A percentile compares a stretch with the other conserved stretches of the same genome.
These are phyloP conservation scores for Jamesozyma jinghongensis DNA, from an alignment of 805 yeast species.

Conservation along the genomic window DNA sequence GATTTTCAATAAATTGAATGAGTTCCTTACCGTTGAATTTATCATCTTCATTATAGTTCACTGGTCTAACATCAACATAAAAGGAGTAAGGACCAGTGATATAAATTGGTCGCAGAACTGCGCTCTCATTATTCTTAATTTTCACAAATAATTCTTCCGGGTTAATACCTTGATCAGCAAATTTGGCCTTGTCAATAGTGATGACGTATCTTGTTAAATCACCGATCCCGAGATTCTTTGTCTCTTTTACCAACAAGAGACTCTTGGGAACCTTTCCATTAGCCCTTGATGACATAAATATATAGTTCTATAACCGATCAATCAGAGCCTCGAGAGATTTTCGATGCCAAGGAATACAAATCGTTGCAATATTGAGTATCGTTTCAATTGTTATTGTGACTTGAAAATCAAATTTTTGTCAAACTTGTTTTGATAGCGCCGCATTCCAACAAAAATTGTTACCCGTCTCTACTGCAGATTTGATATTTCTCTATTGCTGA, in stretches of 20 bases:
- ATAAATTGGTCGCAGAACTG: constrained; percentile 72
- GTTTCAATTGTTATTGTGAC: no score
- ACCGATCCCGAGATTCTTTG: constrained; percentile 21
- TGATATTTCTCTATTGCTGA: no score
- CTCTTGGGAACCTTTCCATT: background rate
- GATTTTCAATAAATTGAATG: constrained; percentile 39
- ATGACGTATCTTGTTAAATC: constrained; percentile 23
- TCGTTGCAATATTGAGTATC: no score
- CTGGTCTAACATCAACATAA: constrained; percentile 72
- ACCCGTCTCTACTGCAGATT: no score
- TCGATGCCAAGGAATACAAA: no score
- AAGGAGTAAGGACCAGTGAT: constrained; percentile 83
- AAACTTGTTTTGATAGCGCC: background rate
- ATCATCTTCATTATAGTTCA: constrained; percentile 47
- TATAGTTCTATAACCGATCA: no score
- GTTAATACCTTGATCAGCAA: constrained; percentile 9
- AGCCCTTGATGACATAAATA: no score
- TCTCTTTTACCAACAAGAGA: constrained; percentile 16
- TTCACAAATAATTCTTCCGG: constrained; percentile 31
- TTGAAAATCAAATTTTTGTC: no score
- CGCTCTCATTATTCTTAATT: constrained; percentile 61
- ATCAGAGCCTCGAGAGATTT: no score
- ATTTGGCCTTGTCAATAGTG: constrained; percentile 12
- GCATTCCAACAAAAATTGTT: background rate
- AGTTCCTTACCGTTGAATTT: constrained; percentile 33